Conservation (phyloP, 2,329 filamentous ascomycete genomes). For the Bipolaris victoriae region DNA sequence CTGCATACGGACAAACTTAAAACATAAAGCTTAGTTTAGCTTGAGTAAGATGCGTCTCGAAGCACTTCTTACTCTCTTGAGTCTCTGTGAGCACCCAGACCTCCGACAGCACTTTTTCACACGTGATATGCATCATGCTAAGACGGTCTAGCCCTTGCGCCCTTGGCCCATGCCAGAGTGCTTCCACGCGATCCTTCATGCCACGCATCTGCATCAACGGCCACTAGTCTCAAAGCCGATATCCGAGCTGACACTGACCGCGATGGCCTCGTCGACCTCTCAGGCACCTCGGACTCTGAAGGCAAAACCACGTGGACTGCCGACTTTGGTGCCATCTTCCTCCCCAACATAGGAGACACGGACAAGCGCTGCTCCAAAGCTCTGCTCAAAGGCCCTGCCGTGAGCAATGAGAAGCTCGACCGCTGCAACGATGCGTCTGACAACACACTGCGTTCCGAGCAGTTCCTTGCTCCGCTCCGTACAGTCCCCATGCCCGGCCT, state of each 20-base stretch:
- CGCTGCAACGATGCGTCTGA: conserved; percentile 49
- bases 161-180: neutral
- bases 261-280: conserved; percentile 43
- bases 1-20: no score
- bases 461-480: conserved; percentile 43
- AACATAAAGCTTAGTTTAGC: no score
- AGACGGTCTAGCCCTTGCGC: neutral
- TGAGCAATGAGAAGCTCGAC: conserved; percentile 35
- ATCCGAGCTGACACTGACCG: conserved; percentile 50
- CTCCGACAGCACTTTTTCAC: neutral
- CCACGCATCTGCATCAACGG: neutral
- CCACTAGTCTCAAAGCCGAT: conserved; percentile 12
- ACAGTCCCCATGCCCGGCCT: conserved; percentile 32
- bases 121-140: neutral
- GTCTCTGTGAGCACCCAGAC: neutral
- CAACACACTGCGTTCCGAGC: conserved; percentile 39
- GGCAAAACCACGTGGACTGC: conserved; percentile 35
- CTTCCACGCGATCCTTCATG: neutral
- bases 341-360: conserved; percentile 49
- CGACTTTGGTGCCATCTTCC: conserved; percentile 43
- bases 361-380: conserved; percentile 36
- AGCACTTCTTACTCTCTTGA: neutral
- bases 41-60: neutral
- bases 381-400: neutral
- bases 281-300: conserved; percentile 18